Evolutionary conservation across 2,329 filamentous ascomycete genomes (phyloP), one percentile per base, ranked within the genome.

Genomic region (Pezicula carpinea): DNA sequence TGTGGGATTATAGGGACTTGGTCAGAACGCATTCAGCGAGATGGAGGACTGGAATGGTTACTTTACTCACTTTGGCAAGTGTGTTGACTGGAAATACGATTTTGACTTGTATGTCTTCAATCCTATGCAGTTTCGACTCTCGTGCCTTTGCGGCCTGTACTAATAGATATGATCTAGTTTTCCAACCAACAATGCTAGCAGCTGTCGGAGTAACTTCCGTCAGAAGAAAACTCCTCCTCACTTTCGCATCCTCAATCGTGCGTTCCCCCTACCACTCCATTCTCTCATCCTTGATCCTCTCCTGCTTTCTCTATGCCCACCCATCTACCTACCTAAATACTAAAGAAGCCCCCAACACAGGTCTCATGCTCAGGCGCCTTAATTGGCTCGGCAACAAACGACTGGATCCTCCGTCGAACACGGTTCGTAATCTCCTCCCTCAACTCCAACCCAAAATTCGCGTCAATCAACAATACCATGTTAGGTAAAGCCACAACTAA

Each of bases 1-100:
- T 73, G 69, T 81, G 76, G 75, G 73, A 82, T 60, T 81, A 76
- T 64, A 65, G 72, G 15, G 75, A 75, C 49, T 64, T 80, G 10
- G 66, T 70, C 60, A 72, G 74, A 58, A 72, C 67, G 4, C 66
- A 64, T 22, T 69, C 69, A 39, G 67, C 69, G 26, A 66, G 69
- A 11, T 77, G 76, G 59, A 65, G 74, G 21, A 66, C 74, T 1
- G 66, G 11, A 14, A 50, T 50, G 48, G 39, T 53, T 11, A 48
- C 42, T 11, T n/a, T 53, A 19, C 42, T 53, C n/a, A 53, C 51
- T 7, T 42, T 53, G 22, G 48, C 48, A 3, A 44, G 41, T 15
- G 31, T 26, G 21, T 38, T 50, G 19, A 32, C 48, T 23, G 51
- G 51, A 7, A 53, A 53, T 19, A 32, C 38, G 4, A 50, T 50